Evolutionary conservation across 2,329 filamentous ascomycete genomes (phyloP).

Genomic region (Cadophora sp.): DNA sequence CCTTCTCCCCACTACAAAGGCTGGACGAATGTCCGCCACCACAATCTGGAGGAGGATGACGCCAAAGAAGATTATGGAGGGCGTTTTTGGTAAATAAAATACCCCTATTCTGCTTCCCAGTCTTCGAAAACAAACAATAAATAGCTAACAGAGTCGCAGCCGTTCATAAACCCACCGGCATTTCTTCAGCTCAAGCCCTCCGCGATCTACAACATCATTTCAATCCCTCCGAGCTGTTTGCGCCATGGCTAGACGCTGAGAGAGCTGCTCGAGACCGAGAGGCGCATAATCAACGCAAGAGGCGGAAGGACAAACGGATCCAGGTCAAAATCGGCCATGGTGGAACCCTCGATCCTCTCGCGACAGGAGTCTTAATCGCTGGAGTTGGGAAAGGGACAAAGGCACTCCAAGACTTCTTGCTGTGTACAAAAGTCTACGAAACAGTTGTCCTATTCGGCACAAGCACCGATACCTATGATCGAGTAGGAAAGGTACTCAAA

Average conservation of each 20-base stretch:
- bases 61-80: constrained; percentile 60
- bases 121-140: not conserved
- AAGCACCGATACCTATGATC: constrained; percentile 91
- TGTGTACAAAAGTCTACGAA: constrained; percentile 94
- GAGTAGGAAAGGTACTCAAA: constrained; percentile 81
- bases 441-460: constrained; percentile 88
- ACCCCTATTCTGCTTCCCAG: not conserved
- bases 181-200: constrained; percentile 89
- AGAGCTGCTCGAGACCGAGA: constrained; percentile 61
- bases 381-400: constrained; percentile 92
- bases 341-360: constrained; percentile 92
- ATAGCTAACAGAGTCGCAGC: constrained; percentile 56
- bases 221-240: constrained; percentile 80
- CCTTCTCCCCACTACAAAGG: not conserved
- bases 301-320: constrained; percentile 63
- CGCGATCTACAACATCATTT: constrained; percentile 87
- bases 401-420: constrained; percentile 75
- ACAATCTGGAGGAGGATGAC: constrained; percentile 41
- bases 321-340: constrained; percentile 96
- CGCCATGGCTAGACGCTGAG: constrained; percentile 75
- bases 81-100: constrained; percentile 61
- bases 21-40: constrained; percentile 32
- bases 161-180: constrained; percentile 88
- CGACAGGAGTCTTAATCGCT: constrained; percentile 89
- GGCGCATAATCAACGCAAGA: constrained; percentile 62